Conservation (phyloP, 768 basidiomycete genomes). For the Tubosaeta sp. region DNA sequence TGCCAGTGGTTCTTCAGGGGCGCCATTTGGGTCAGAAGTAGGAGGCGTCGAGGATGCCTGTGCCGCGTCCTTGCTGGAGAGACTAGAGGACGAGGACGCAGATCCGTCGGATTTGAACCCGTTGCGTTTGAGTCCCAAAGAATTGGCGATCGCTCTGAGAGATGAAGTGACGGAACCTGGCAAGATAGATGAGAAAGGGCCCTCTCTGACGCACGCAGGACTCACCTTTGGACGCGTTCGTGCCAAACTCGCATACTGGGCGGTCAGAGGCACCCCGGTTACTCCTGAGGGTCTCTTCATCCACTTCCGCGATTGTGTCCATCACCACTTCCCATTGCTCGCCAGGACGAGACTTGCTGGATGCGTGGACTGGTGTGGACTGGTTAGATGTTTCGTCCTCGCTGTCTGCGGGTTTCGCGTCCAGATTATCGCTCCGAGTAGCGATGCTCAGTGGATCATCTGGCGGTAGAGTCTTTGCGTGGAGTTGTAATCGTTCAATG, state of each 20-base stretch:
- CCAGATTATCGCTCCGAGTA: constrained; percentile 43
- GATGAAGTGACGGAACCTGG: constrained; percentile 67
- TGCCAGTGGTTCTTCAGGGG: constrained; percentile 21
- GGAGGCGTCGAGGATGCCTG: constrained; percentile 27
- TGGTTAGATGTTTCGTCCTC: constrained; percentile 30
- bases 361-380: constrained; percentile 10
- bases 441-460: constrained; percentile 55
- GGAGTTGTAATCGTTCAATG: constrained; percentile 61
- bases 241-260: constrained; percentile 68
- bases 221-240: constrained; percentile 60
- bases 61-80: constrained; percentile 16
- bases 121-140: constrained; percentile 64
- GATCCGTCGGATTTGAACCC: constrained; percentile 9
- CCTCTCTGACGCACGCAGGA: constrained; percentile 1
- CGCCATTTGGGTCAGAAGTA: constrained; percentile 22
- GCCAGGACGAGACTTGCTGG: constrained; percentile 52
- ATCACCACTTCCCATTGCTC: constrained; percentile 87
- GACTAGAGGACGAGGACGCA: constrained; percentile 29
- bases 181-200: constrained; percentile 5
- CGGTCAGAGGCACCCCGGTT: constrained; percentile 38
- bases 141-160: constrained; percentile 70
- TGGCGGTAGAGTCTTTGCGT: constrained; percentile 59
- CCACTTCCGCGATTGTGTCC: constrained; percentile 70
- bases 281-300: constrained; percentile 44
- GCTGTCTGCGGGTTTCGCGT: constrained; percentile 27